Percentiles rank a stretch among this genome's conserved stretches.
phyloP scores from a whole-genome alignment of 192 early-diverging fungal species.

The Oehlia diaphana region DNA sequence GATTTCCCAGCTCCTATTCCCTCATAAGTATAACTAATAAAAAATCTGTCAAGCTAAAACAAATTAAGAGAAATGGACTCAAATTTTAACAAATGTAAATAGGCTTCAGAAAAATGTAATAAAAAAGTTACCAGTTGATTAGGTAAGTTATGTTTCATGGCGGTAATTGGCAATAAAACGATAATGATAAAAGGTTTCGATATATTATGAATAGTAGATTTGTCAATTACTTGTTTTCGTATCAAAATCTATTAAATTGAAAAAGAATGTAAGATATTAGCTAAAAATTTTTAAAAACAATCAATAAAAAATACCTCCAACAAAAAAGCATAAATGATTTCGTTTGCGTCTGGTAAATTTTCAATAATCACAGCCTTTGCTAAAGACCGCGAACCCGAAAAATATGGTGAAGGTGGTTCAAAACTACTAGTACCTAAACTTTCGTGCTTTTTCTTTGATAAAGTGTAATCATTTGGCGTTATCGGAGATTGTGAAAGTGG shows the following conservation, averaged over 20 bases:
- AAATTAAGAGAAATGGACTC: background rate
- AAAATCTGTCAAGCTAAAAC: conserved; percentile 27
- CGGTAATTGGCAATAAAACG: conserved; percentile 35
- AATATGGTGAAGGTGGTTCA: conserved; percentile 30
- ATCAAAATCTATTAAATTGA: conserved; percentile 33
- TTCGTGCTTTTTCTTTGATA: conserved; percentile 39
- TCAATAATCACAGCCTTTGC: conserved; percentile 47
- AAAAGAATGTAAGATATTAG: background rate
- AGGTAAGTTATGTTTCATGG: conserved; percentile 38
- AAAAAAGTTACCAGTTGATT: conserved; percentile 39
- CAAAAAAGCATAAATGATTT: conserved; percentile 36
- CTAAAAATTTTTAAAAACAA: background rate
- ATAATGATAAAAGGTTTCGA: conserved; percentile 39
- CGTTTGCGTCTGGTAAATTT: conserved; percentile 38
- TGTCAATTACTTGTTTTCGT: conserved; percentile 38
- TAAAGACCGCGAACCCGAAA: conserved; percentile 32
- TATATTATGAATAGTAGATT: conserved; percentile 35
- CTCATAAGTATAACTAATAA: conserved; percentile 29
- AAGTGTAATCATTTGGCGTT: conserved; percentile 41
- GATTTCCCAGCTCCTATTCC: conserved; percentile 5
- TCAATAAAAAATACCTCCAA: conserved; percentile 36
- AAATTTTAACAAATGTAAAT: background rate
- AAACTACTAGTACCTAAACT: conserved; percentile 30
- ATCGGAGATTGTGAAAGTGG: conserved; percentile 7
- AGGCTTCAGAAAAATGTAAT: background rate